A percentile compares a stretch with the other conserved stretches of the same genome.
Evolutionary conservation across 2,329 filamentous ascomycete genomes (phyloP).

Genomic region (Neonectria sp.): DNA sequence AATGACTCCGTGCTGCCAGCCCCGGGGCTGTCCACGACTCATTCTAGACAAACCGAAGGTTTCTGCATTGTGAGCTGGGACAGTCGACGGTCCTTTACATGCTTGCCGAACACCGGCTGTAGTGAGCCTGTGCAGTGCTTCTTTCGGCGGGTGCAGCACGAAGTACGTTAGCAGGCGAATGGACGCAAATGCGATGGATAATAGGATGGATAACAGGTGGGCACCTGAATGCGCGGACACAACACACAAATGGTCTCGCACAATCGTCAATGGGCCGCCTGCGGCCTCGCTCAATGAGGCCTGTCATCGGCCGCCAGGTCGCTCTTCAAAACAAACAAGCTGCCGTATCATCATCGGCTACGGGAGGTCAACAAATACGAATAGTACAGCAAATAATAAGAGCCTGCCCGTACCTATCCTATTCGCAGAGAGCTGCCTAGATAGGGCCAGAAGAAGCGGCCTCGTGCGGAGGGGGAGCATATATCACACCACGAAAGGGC

Average conservation of each 20-base stretch:
- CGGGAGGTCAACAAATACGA: constrained; percentile 10
- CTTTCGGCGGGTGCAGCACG: constrained; percentile 15
- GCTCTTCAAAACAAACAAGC: constrained; percentile 46
- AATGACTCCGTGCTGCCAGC: not conserved
- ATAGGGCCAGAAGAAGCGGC: constrained; percentile 17
- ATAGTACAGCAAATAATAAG: not conserved
- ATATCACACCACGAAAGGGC: constrained; percentile 26
- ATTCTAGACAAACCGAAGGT: constrained; percentile 5
- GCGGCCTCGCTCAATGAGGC: constrained; percentile 38
- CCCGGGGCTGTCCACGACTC: not conserved
- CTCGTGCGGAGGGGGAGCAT: constrained; percentile 13
- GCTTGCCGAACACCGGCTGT: constrained; percentile 39
- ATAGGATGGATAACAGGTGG: constrained; percentile 13
- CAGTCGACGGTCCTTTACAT: constrained; percentile 36
- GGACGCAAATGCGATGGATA: constrained; percentile 19
- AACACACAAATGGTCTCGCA: constrained; percentile 31
- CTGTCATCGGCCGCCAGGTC: constrained; percentile 36
- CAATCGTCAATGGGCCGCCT: constrained; percentile 39
- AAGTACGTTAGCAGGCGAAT: not conserved
- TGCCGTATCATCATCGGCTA: constrained; percentile 35
- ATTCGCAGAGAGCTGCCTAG: constrained; percentile 8
- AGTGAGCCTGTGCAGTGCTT: constrained; percentile 40
- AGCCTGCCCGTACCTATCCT: not conserved
- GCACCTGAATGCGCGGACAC: constrained; percentile 27
- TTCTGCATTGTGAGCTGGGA: constrained; percentile 18